Base-by-base conservation (phyloP, 2,329 filamentous ascomycete genomes). In the Trichoderma oligosporum region DNA sequence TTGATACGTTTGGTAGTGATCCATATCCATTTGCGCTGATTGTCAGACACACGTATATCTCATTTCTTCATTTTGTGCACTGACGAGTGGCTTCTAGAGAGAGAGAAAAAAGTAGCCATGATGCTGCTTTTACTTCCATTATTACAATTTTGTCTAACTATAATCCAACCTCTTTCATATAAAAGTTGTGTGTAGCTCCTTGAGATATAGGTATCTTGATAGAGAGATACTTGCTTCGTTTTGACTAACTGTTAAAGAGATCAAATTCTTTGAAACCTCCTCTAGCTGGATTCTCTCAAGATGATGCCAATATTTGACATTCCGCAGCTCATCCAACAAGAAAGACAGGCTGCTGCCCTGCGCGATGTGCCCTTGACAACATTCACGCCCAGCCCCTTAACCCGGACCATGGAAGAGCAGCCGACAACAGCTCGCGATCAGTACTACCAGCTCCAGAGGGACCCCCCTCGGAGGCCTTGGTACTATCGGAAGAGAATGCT, bases 281-380 rank as follows among this genome's bases (percentile, higher is more conserved):
- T 31, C 27, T 31, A 6, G 27, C 27, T 31, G 27, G n/a, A n/a
- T n/a, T 14, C 5, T 2, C 46, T 12, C n/a, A 46, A 1, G 1
- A 56, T 56, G 53, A 48, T 56, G 35, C 44, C 53, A 0, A 12
- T 48, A 20, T 48, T 56, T 14, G 53, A 56, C 14, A 31, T 56
- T 18, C 18, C 53, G 14, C 36, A 56, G 8, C 36, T 56, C n/a
- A n/a, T 48, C 4, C 42, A 48, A 27, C 53, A 41, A 7, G 25
- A 47, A 6, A 31, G 42, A 25, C 44, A 42, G 20, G 33, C 42
- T 18, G 33, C 51, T 14, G 36, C 53, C 18, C 7, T 11, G 14
- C 35, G 24, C 29, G 53, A 48, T 20, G 25, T 39, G 9, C 53
- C 44, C 12, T 14, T 56, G 1, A 16, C 44, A n/a, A 24, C 44